Conservation (phyloP, 345 rosid species). For the Arabis alpina region DNA sequence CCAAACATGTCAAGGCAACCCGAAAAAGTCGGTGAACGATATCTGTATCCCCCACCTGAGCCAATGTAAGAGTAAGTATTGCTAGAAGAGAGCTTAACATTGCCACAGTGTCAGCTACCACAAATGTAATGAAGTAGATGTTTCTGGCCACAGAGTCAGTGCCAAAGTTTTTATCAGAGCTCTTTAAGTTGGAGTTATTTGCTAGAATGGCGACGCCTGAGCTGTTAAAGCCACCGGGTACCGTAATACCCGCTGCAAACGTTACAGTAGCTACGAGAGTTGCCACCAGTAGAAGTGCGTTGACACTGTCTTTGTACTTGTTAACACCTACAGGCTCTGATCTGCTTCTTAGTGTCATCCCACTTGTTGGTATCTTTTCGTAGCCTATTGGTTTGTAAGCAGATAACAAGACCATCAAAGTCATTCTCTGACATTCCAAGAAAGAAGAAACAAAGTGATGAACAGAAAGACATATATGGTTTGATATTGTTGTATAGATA, state of each 20-base stretch:
- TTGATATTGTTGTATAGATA: too few species aligned
- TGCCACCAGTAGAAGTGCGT: constrained; percentile 8
- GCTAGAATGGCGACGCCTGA: not conserved
- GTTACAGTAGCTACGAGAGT: constrained; percentile 19
- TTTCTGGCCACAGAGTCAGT: not conserved
- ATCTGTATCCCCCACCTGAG: not conserved
- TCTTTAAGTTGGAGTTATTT: not conserved
- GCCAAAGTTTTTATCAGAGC: not conserved
- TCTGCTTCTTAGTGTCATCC: constrained; percentile 3
- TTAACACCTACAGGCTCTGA: not conserved
- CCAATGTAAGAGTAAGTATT: not conserved
- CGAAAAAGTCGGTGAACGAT: not conserved
- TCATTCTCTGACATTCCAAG: not conserved
- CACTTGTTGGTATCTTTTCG: not conserved
- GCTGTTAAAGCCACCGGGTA: constrained; percentile 13
- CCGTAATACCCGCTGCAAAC: constrained; percentile 10
- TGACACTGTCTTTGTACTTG: not conserved
- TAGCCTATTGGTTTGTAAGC: not conserved
- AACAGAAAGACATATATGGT: not conserved
- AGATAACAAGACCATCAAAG: not conserved
- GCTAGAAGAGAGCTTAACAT: not conserved
- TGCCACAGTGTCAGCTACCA: not conserved
- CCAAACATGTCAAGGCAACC: not conserved
- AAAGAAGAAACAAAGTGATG: not conserved
- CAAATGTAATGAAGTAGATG: not conserved